Evolutionary conservation across 305 asterid genomes (phyloP).

Genomic region (Solanum hybrid): DNA sequence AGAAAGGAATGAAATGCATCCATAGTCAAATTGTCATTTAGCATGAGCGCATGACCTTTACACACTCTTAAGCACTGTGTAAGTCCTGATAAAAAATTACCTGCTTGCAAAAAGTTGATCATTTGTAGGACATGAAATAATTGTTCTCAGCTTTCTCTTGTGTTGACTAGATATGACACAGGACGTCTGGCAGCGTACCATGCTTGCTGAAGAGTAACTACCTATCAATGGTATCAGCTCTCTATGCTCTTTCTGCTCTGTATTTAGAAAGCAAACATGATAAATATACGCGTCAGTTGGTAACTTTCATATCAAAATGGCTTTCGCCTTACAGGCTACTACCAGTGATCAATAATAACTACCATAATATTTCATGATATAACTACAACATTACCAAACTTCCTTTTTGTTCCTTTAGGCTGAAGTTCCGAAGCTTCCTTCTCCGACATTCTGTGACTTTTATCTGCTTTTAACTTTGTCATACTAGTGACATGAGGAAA

Average conservation of each 20-base stretch:
- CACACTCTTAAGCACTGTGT: conserved; percentile 1
- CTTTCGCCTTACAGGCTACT: neutral
- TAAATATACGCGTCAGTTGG: neutral
- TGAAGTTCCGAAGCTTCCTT: conserved; percentile 35
- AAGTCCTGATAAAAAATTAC: conserved; percentile 19
- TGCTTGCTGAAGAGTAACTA: conserved; percentile 45
- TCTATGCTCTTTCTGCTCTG: conserved; percentile 62
- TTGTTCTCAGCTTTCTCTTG: conserved; percentile 85
- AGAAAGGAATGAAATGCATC: neutral
- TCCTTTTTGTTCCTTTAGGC: conserved; percentile 46
- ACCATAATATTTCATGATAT: neutral
- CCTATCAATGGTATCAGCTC: conserved; percentile 49
- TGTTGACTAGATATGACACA: conserved; percentile 59
- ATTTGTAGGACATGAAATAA: conserved; percentile 69
- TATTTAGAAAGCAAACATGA: conserved; percentile 13
- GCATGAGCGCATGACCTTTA: neutral
- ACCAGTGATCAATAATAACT: neutral
- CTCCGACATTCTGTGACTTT: conserved; percentile 26
- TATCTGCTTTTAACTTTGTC: conserved; percentile 32
- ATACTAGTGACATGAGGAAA: conserved; percentile 18
- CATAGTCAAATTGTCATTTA: neutral
- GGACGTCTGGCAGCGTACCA: conserved; percentile 47
- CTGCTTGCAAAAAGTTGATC: conserved; percentile 83
- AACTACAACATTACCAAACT: conserved; percentile 37
- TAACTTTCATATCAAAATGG: neutral